Evolutionary conservation across 805 yeast genomes (phyloP).

Genomic region (Wickerhamiella slavikovae): DNA sequence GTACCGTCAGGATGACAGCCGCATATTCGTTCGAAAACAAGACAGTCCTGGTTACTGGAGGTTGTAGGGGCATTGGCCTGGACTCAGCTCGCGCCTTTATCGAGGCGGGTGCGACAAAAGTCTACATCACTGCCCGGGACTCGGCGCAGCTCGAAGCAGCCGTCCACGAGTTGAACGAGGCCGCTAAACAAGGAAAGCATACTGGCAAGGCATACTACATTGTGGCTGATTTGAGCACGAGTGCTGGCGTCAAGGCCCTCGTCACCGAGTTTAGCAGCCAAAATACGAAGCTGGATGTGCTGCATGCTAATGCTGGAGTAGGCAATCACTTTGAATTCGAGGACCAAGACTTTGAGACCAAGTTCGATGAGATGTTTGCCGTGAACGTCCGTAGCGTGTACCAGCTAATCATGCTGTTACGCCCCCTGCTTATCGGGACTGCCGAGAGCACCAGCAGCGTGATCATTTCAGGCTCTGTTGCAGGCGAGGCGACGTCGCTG

Average conservation of each 20-base stretch:
- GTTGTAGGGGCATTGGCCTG: slow-evolving; percentile 56
- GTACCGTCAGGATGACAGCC: no score
- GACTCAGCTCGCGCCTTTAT: slow-evolving; percentile 45
- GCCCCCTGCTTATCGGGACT: slow-evolving; percentile 37
- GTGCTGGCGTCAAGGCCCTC: slow-evolving; percentile 28
- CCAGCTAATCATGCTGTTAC: slow-evolving; percentile 38
- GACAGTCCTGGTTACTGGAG: slow-evolving; percentile 50
- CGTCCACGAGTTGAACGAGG: slow-evolving; percentile 12
- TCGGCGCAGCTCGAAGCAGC: slow-evolving; percentile 40
- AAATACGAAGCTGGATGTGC: slow-evolving; percentile 32
- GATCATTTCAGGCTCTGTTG: slow-evolving; percentile 45
- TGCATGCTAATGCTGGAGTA: slow-evolving; percentile 65
- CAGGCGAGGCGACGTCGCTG: slow-evolving; percentile 28
- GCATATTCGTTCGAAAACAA: no score
- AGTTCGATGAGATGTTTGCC: slow-evolving; percentile 39
- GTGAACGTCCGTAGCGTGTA: slow-evolving; percentile 52
- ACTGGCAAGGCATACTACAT: slow-evolving; percentile 23
- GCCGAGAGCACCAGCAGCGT: slow-evolving; percentile 42
- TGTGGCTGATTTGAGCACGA: slow-evolving; percentile 35
- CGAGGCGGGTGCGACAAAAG: slow-evolving; percentile 37
- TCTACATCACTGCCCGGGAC: slow-evolving; percentile 46
- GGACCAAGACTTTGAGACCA: slow-evolving; percentile 38
- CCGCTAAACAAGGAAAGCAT: slow-evolving; percentile 12
- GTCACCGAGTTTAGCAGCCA: slow-evolving; percentile 21
- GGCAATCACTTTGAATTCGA: slow-evolving; percentile 53